Evolutionary conservation across 202 grass and related monocot species (phyloP), one percentile per base, ranked within the genome.

Genomic region (Eragrostis tef): DNA sequence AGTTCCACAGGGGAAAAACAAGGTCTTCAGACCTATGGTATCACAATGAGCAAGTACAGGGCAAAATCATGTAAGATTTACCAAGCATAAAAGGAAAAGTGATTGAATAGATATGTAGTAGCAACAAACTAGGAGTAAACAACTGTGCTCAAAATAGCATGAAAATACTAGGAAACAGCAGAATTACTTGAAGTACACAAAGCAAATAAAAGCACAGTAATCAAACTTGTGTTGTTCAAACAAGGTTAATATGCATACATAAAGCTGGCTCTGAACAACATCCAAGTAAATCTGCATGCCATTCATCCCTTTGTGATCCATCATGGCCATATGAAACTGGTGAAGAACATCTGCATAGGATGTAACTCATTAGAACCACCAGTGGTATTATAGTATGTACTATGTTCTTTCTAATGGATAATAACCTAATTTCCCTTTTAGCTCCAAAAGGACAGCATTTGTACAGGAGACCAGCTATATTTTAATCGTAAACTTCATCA

Each of bases 261-360:
- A 99, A 89, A 85, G 82, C 81, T 75, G 96, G 96, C 66, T 99
- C 96, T 70, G 96, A 91, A 91, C 96, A 96, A 82, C 96, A 99
- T 45, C 90, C 96, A 85, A 99, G 93, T 78, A 99, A 93, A 87
- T 99, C 96, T 69, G 96, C 74, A 96, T 93, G 86, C 93, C 94
- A 97, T 69, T 97, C 87, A 34, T 90, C 83, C n/a, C 77, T 83
- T 21, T 84, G 49, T 56, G 81, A 84, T 80, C 85, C 87, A 83
- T 97, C 63, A 80, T 86, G 75, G 51, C 80, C 83, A 76, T 86
- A 82, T 11, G 86, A 79, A 78, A 86, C 67, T 57, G 87, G 85
- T 56, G 89, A 86, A 93, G 88, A 64, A 79, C 8, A 84, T 87
- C 95, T 98, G 87, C 88, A 75, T n/a, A 6, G 26, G 64, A 84